Evolutionary conservation across 345 rosid species (phyloP), one percentile per base, ranked within the genome.

Genomic region (Linum trigynum): DNA sequence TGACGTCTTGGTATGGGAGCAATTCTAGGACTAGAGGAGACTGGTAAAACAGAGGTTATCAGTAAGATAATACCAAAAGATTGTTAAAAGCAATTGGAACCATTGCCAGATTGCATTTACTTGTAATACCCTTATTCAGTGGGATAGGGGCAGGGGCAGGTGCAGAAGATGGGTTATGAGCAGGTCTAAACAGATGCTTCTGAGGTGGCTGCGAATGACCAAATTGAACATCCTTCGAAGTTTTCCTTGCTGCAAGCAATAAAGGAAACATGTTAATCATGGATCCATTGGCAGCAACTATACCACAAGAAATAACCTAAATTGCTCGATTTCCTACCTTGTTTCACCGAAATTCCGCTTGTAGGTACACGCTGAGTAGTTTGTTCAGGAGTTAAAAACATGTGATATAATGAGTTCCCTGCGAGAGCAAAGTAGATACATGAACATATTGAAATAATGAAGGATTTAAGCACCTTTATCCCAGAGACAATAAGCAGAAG

Each of bases 91-190:
- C 3, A 48, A 9, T 48, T 48, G 53, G 12, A 48, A 48, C 9
- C 14, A 3, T 48, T 15, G 14, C 2, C 53, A 12, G 14, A 63
- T 23, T 40, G 6, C 50, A 39, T 68, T 69, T 16, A 35, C 17
- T 59, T 43, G 64, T 70, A 35, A 38, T 71, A 82, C 87, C 85
- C 75, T 70, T 78, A 80, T 64, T 69, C 62, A 66, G 74, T 63
- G 84, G 86, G 71, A 86, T 71, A 65, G 85, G 80, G 16, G 80
- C 80, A 62, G 86, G 82, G 16, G 80, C 80, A 62, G 86, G 82
- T 4, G 74, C 71, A 64, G 62, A 41, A 45, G 77, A 70, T 45
- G 77, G 76, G 56, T 71, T 83, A 66, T 67, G 60, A 23, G 32
- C 32, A 78, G 81, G 77, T 57, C 75, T 62, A 65, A 64, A 63